phyloP scores from a whole-genome alignment of 2,329 filamentous ascomycete genomes.

The Ascochyta rabiei region DNA sequence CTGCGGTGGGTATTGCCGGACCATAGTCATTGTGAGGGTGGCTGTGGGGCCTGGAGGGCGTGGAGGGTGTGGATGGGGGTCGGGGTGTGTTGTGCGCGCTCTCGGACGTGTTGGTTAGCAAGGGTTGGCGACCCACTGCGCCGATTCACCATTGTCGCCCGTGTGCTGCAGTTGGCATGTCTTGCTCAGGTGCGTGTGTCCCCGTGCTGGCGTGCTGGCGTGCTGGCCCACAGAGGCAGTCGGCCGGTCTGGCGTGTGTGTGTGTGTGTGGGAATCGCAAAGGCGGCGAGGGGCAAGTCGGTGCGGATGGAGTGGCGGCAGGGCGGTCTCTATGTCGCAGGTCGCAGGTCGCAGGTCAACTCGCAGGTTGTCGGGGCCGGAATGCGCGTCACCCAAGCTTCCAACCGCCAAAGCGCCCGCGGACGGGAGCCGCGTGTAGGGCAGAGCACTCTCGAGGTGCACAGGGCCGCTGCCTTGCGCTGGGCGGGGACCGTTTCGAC shows the following conservation, averaged over 20 bases:
- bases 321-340: neutral
- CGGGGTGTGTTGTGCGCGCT: neutral
- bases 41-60: neutral
- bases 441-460: conserved; percentile 2
- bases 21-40: conserved; percentile 45
- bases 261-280: neutral
- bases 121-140: conserved; percentile 22
- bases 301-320: neutral
- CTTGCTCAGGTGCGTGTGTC: conserved; percentile 34
- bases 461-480: conserved; percentile 9
- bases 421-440: conserved; percentile 20
- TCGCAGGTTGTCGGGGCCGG: neutral
- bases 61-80: neutral
- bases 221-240: neutral
- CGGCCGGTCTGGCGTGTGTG: neutral
- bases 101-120: neutral
- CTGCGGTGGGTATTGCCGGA: conserved; percentile 45
- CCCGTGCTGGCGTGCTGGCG: conserved; percentile 31
- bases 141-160: conserved; percentile 47
- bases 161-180: conserved; percentile 48
- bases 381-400: conserved; percentile 17
- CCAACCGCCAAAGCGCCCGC: conserved; percentile 18
- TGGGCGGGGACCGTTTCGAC: conserved; percentile 3
- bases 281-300: conserved; percentile 12
- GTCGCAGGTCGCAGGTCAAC: conserved; percentile 7